These are phyloP conservation scores for Phlebopus sp. DNA, from an alignment of 1,284 basidiomycete genomes.

Conservation along the genomic window DNA sequence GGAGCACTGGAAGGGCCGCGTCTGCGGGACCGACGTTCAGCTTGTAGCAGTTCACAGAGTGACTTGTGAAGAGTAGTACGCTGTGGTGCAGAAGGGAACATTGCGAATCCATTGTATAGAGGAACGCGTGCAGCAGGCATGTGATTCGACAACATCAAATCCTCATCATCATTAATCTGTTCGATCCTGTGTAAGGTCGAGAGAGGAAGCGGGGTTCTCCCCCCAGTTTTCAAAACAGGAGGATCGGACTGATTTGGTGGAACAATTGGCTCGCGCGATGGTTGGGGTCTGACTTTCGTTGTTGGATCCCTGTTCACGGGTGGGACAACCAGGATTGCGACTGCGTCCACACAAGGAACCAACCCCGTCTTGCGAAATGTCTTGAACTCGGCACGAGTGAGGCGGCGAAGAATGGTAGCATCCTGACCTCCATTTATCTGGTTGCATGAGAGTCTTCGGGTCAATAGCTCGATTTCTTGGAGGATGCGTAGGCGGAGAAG, in stretches of 20 bases:
- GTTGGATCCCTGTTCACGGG: slow-evolving; percentile 55
- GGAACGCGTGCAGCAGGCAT: slow-evolving; percentile 51
- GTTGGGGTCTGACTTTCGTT: slow-evolving; percentile 46
- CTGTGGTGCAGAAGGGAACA: slow-evolving; percentile 60
- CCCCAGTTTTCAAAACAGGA: neutral
- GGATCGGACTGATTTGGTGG: slow-evolving; percentile 13
- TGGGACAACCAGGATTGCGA: slow-evolving; percentile 68
- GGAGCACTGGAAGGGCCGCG: neutral
- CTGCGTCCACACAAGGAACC: slow-evolving; percentile 50
- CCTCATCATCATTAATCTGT: slow-evolving; percentile 11
- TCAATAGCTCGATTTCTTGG: slow-evolving; percentile 66
- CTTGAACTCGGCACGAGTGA: slow-evolving; percentile 60
- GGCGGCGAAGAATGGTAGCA: slow-evolving; percentile 49
- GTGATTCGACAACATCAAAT: slow-evolving; percentile 18
- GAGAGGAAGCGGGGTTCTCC: slow-evolving; percentile 36
- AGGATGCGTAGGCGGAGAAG: slow-evolving; percentile 67
- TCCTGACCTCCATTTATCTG: slow-evolving; percentile 17
- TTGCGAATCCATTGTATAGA: slow-evolving; percentile 59
- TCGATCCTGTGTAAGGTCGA: slow-evolving; percentile 33
- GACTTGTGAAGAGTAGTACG: slow-evolving; percentile 53
- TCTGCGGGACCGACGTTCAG: slow-evolving; percentile 42
- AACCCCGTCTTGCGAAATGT: slow-evolving; percentile 44
- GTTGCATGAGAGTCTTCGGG: slow-evolving; percentile 37
- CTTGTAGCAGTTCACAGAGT: slow-evolving; percentile 45
- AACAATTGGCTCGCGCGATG: slow-evolving; percentile 33